Conservation (phyloP, 2,329 filamentous ascomycete species). For the Penicillium sp. region DNA sequence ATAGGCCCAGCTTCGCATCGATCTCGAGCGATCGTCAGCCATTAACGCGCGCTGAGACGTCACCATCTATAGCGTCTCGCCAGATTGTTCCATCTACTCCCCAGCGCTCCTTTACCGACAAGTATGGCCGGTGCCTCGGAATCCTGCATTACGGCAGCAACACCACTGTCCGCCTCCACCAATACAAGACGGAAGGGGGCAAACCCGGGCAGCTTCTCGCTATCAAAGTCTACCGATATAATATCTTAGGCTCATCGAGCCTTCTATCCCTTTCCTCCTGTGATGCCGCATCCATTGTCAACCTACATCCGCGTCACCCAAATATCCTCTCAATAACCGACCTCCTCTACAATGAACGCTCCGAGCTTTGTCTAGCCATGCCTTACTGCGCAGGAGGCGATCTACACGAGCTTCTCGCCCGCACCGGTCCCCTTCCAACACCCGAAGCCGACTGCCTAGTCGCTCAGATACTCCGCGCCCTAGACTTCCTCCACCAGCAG, state of each 20-base stretch:
- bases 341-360: slow-evolving; percentile 24
- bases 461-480: slow-evolving; percentile 52
- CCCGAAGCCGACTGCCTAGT: slow-evolving; percentile 84
- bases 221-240: slow-evolving; percentile 28
- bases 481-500: slow-evolving; percentile 66
- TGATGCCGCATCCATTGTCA: slow-evolving; percentile 6
- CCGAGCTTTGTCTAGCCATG: slow-evolving; percentile 29
- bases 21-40: slow-evolving; percentile 17
- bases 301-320: slow-evolving; percentile 24
- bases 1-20: slow-evolving; percentile 5
- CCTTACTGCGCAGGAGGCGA: slow-evolving; percentile 70
- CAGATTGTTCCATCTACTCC: not conserved
- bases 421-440: slow-evolving; percentile 73
- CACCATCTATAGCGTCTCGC: not conserved
- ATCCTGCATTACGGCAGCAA: slow-evolving; percentile 28
- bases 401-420: slow-evolving; percentile 73
- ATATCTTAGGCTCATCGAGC: slow-evolving; percentile 7
- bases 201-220: slow-evolving; percentile 19
- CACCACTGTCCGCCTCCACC: slow-evolving; percentile 26
- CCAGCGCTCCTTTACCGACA: slow-evolving; percentile 14
- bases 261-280: not conserved
- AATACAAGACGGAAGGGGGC: slow-evolving; percentile 4
- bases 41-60: slow-evolving; percentile 11
- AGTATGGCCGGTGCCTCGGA: slow-evolving; percentile 26
- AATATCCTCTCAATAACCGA: slow-evolving; percentile 29